Evolutionary conservation across 768 basidiomycete species (phyloP).

Genomic region (Rossbeevera mucosa): DNA sequence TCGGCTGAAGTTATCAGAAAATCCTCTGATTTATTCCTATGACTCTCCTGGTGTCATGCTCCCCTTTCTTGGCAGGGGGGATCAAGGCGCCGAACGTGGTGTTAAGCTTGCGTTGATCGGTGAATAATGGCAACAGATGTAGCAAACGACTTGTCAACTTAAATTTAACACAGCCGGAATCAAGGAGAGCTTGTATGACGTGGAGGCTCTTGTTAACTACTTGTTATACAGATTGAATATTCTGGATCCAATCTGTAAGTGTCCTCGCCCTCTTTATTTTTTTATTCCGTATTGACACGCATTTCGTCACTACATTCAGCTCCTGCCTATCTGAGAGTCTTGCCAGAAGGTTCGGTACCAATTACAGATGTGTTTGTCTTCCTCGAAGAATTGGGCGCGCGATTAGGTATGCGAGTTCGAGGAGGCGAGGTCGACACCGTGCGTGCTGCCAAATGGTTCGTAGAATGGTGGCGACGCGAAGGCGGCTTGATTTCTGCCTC

Average conservation of each 20-base stretch:
- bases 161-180: slow-evolving; percentile 65
- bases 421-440: slow-evolving; percentile 69
- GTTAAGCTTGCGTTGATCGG: slow-evolving; percentile 92
- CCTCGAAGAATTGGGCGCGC: slow-evolving; percentile 59
- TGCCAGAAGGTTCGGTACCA: slow-evolving; percentile 51
- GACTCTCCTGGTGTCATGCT: slow-evolving; percentile 98
- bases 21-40: slow-evolving; percentile 86
- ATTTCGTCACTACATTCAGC: slow-evolving; percentile 33
- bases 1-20: slow-evolving; percentile 74
- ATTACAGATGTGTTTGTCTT: slow-evolving; percentile 62
- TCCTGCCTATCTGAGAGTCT: slow-evolving; percentile 64
- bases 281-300: slow-evolving; percentile 2
- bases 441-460: slow-evolving; percentile 75
- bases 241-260: slow-evolving; percentile 66
- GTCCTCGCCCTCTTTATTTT: neutral
- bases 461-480: slow-evolving; percentile 83
- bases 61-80: slow-evolving; percentile 85
- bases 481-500: slow-evolving; percentile 56
- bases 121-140: slow-evolving; percentile 38
- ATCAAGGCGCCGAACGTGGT: slow-evolving; percentile 83
- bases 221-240: slow-evolving; percentile 80
- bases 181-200: slow-evolving; percentile 87
- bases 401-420: slow-evolving; percentile 78
- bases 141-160: neutral
- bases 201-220: slow-evolving; percentile 81